Conservation (phyloP, 106 monocot genomes). For the Dioscorea zingiberensis region DNA sequence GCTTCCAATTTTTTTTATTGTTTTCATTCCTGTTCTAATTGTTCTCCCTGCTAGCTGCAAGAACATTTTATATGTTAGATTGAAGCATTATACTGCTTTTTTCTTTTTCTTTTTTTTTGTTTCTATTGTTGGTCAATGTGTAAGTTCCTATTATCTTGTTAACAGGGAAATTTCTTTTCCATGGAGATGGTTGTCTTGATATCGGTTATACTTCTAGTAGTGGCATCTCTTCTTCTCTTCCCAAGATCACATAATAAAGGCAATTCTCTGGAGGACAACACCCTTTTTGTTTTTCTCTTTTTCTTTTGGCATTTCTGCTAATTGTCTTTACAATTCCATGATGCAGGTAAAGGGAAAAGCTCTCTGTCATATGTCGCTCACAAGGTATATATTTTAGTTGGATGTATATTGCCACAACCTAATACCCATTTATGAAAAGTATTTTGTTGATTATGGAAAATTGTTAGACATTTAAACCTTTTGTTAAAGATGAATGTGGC, state of each 20-base stretch:
- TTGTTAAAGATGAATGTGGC: too few relatives aligned
- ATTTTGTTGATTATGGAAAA: too few relatives aligned
- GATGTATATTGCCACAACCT: not conserved
- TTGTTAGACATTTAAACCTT: too few relatives aligned
- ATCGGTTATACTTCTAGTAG: constrained; percentile 18
- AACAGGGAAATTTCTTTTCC: not conserved
- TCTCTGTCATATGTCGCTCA: not conserved
- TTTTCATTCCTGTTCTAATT: too few relatives aligned
- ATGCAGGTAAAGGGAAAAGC: constrained; percentile 15
- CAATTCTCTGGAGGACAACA: not conserved
- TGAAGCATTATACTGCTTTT: too few relatives aligned
- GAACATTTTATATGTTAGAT: too few relatives aligned
- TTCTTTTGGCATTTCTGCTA: not conserved
- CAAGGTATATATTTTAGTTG: constrained; percentile 2
- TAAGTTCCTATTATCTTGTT: too few relatives aligned
- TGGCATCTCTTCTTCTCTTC: constrained; percentile 33
- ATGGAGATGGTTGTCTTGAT: constrained; percentile 33
- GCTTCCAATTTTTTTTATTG: too few relatives aligned
- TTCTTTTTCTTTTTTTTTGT: too few relatives aligned
- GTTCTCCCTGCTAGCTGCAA: too few relatives aligned
- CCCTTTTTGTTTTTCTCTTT: not conserved
- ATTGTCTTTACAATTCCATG: not conserved
- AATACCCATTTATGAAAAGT: not conserved
- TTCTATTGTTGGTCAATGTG: too few relatives aligned
- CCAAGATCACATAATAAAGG: constrained; percentile 31